Evolutionary conservation across 129 eudicot genomes (phyloP), one percentile per base, ranked within the genome.

Genomic region (Chrysanthemum seticuspe): DNA sequence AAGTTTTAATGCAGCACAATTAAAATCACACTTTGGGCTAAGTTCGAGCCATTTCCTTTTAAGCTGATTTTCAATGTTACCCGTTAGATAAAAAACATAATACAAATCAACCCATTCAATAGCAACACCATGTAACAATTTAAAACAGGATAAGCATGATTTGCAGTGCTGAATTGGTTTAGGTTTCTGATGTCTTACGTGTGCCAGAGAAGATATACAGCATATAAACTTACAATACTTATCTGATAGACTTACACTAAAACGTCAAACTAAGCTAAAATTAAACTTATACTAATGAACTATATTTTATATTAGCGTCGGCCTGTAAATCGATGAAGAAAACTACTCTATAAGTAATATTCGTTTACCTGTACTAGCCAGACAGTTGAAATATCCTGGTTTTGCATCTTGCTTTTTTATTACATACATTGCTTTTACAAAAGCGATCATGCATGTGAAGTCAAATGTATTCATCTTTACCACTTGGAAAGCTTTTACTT

Each of bases 401-500:
- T 34, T 34, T 34, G 7, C 44, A 34, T 34, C 44, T 34, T 34
- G 44, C 44, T 34, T 34, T 31, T 6, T 34, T 34, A 34, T 34
- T 0, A 34, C 44, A 34, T 34, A 34, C 15, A 16, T 45, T 60
- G 58, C 76, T 14, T 21, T 72, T 47, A 58, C 60, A 73, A 73
- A 73, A 62, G 15, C 44, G 45, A 73, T 29, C 49, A 72, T 60
- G 69, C 69, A 62, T 73, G 62, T 61, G 77, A 61, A 61, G 15
- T 59, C 61, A 48, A 73, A 73, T 47, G 34, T 40, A n/a, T 27
- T 14, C 18, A 73, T 73, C 69, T 73, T 73, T 73, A 61, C 69
- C 29, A 61, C 60, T 61, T 73, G 31, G 51, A 73, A 73, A 73
- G 69, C 60, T 73, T 61, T 54, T 48, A 47, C 77, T 60, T 61